Evolutionary conservation across 2,329 filamentous ascomycete genomes (phyloP), one percentile per base, ranked within the genome.

Genomic region (Trichoderma atroviride): DNA sequence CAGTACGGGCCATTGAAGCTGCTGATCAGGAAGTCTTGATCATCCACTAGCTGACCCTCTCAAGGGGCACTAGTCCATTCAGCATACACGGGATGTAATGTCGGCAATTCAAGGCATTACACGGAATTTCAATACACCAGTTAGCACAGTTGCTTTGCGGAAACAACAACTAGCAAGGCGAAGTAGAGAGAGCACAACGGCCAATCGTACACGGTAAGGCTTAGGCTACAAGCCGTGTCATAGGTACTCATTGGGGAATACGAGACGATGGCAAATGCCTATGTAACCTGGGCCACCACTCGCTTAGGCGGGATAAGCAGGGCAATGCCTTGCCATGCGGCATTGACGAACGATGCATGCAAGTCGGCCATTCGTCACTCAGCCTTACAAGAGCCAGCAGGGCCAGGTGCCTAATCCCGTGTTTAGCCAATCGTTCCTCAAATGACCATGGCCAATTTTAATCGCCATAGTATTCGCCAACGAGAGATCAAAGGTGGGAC

Each of bases 21-120:
- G 53, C 62, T 66, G 37, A 66, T 53, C 50, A 14, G 37, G 53
- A 57, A 57, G 37, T 47, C 37, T 65, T 65, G 62, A 66, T 37
- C 62, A 66, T 37, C 53, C 62, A 33, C 62, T 66, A 57, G 37
- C 47, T 66, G 53, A 57, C 35, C 19, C 29, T 57, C 37, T 5
- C 53, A 50, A 57, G n/a, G 40, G 53, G n/a, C 62, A 57, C 62
- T 57, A 57, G 31, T 53, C 37, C 37, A 24, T 27, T 66, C 53
- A 66, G 62, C 62, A 57, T 22, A 35, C 53, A 29, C 62, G 62
- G 62, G 57, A 66, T 37, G 13, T 58, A 53, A 27, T 43, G 37
- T 66, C 62, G 62, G 62, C 52, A 66, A 66, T 66, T 66, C 52
- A 50, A 19, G 37, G 10, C 52, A 66, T 24, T 57, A 27, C 52